Evolutionary conservation across 208 protist species (phyloP).

Genomic region (Trypanosoma avium): DNA sequence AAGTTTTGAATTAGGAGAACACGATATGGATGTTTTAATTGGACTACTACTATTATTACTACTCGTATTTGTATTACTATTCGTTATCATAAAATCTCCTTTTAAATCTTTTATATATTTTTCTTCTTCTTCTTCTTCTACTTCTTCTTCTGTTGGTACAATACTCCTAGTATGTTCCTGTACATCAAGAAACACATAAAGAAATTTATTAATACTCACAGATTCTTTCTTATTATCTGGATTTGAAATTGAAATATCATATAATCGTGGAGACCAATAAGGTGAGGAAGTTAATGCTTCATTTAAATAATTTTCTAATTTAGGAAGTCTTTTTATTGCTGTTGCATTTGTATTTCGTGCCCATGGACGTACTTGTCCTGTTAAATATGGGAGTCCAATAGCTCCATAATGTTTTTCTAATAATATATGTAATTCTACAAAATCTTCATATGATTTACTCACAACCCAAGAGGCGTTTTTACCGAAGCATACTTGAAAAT

Average conservation of each 20-base stretch:
- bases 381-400: constrained; percentile 11
- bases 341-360: constrained; percentile 10
- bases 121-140: too few species aligned
- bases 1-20: too few species aligned
- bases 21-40: too few species aligned
- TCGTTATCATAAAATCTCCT: too few species aligned
- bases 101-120: too few species aligned
- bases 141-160: neutral
- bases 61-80: too few species aligned
- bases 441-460: constrained; percentile 20
- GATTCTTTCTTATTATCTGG: neutral
- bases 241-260: constrained; percentile 2
- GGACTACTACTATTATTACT: too few species aligned
- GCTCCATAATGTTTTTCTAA: constrained; percentile 21
- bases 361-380: constrained; percentile 9
- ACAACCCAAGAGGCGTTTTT: constrained; percentile 8
- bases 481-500: constrained; percentile 24
- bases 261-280: constrained; percentile 9
- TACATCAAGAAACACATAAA: constrained; percentile 21
- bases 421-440: constrained; percentile 14
- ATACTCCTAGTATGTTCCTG: constrained; percentile 7
- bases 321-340: neutral
- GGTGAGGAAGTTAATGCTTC: neutral
- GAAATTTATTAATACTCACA: constrained; percentile 16
- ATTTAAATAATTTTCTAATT: constrained; percentile 18